Evolutionary conservation across 163 green algal species (phyloP).

Genomic region (Coccomyxa subellipsoidea): DNA sequence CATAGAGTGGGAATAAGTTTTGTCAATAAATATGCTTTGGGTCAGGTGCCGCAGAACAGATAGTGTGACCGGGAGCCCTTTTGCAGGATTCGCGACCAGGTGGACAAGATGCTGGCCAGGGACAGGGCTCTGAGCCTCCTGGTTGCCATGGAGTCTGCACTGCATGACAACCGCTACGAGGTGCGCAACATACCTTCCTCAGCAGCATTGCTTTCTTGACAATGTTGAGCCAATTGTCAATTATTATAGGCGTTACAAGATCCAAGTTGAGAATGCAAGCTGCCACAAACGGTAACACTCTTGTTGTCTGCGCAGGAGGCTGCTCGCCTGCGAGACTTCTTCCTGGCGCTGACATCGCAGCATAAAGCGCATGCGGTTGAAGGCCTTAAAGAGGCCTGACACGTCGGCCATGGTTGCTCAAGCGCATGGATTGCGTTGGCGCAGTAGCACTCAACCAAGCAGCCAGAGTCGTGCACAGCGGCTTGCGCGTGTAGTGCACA

Average conservation of each 20-base stretch:
- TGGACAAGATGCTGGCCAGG: conserved; percentile 53
- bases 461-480: neutral
- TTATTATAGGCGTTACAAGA: too few relatives aligned
- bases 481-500: neutral
- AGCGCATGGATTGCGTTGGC: too few relatives aligned
- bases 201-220: too few relatives aligned
- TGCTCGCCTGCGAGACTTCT: neutral
- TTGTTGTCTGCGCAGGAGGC: neutral
- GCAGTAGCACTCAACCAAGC: too few relatives aligned
- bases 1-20: too few relatives aligned
- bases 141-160: conserved; percentile 66
- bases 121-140: conserved; percentile 54
- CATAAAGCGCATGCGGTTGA: neutral
- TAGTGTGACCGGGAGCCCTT: too few relatives aligned
- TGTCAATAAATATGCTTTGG: too few relatives aligned
- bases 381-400: neutral
- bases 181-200: neutral
- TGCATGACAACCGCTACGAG: conserved; percentile 43
- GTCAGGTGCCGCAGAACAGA: too few relatives aligned
- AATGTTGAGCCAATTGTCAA: too few relatives aligned
- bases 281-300: neutral
- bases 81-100: conserved; percentile 54
- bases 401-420: too few relatives aligned
- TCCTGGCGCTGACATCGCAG: neutral
- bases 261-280: neutral